Conservation (phyloP, 495 filamentous ascomycete genomes). For the Hypoxylon perforatum region DNA sequence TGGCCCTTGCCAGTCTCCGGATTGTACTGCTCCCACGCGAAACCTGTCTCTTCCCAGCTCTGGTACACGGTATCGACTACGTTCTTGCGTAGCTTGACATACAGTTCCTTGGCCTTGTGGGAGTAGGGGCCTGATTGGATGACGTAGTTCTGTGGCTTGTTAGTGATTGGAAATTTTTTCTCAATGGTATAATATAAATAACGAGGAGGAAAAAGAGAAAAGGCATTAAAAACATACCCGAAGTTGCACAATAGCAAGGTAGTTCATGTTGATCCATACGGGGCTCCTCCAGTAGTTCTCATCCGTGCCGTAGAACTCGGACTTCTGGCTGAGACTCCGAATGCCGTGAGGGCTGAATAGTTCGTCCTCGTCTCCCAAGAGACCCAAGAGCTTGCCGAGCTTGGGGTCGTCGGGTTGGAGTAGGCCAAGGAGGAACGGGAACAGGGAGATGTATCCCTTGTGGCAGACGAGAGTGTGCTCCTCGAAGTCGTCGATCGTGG, state of each 20-base stretch:
- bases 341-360: conserved; percentile 89
- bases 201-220: conserved; percentile 16
- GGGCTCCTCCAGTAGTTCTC: conserved; percentile 99
- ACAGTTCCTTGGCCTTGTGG: conserved; percentile 75
- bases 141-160: conserved; percentile 62
- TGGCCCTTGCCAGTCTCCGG: conserved; percentile 92
- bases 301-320: conserved; percentile 83
- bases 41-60: conserved; percentile 89
- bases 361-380: conserved; percentile 83
- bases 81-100: conserved; percentile 80
- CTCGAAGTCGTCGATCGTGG: conserved; percentile 94
- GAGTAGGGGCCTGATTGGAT: conserved; percentile 73
- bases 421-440: conserved; percentile 88
- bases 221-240: conserved; percentile 67
- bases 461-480: conserved; percentile 92
- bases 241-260: conserved; percentile 84
- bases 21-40: conserved; percentile 99
- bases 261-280: conserved; percentile 98
- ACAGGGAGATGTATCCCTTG: conserved; percentile 94
- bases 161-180: conserved; percentile 21
- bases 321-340: conserved; percentile 85
- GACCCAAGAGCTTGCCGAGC: conserved; percentile 77
- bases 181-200: conserved; percentile 27
- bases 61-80: conserved; percentile 89
- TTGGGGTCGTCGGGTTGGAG: conserved; percentile 76